Conservation (phyloP, 1,284 basidiomycete species). For the Apiotrichum gamsii region DNA sequence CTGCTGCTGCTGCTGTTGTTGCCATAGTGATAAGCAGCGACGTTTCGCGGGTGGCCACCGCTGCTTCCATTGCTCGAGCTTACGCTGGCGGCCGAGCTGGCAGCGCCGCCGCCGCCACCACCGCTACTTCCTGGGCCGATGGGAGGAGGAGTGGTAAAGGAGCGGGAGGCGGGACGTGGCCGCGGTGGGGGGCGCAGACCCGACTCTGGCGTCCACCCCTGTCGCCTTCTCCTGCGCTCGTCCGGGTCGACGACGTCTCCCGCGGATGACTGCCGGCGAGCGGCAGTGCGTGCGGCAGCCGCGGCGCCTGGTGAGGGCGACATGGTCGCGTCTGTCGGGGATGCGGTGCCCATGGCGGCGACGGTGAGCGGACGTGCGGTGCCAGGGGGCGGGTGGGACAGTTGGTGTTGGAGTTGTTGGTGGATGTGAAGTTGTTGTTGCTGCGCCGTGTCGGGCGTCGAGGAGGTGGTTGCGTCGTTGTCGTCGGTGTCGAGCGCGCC, state of each 20-base stretch:
- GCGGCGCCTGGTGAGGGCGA: too few species aligned
- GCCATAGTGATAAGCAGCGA: not conserved
- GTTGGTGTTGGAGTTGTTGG: too few species aligned
- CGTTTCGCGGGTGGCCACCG: not conserved
- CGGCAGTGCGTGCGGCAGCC: too few species aligned
- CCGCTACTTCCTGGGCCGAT: too few species aligned
- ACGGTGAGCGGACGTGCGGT: conserved; percentile 7
- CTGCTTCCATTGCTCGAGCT: not conserved
- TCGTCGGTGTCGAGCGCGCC: too few species aligned
- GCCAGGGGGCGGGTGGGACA: conserved; percentile 2
- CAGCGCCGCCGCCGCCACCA: not conserved
- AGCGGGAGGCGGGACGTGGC: conserved; percentile 3
- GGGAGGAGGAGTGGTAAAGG: not conserved
- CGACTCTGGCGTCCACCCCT: conserved; percentile 13
- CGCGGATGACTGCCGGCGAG: conserved; percentile 2
- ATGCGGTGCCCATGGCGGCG: conserved; percentile 3
- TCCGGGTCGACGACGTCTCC: conserved; percentile 15
- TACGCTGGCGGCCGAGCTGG: not conserved
- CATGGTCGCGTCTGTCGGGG: not conserved
- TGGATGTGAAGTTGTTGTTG: too few species aligned
- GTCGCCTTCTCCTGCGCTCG: conserved; percentile 11
- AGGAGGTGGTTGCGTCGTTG: too few species aligned
- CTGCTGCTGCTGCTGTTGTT: too few species aligned
- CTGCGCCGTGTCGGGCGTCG: too few species aligned
- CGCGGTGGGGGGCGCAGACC: conserved; percentile 15